Evolutionary conservation across 306 rosid genomes (phyloP), one percentile per base, ranked within the genome.

Genomic region (Ziziphus jujuba): DNA sequence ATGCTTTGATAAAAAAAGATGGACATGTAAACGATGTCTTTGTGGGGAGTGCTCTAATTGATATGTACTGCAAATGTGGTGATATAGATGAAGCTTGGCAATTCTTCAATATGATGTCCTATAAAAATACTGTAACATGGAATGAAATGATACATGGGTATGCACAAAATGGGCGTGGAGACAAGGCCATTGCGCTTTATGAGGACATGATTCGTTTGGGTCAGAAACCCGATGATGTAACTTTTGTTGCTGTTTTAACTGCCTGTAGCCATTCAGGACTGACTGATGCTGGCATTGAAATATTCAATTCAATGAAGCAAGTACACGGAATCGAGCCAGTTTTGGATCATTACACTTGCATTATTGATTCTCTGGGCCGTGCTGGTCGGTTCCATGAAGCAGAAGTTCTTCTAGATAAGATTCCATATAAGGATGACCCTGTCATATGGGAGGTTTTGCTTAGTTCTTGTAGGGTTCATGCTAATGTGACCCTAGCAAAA

Each of bases 361-460:
- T 87, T 47, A 65, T 90, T 58, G 95, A 90, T 67, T 80, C 95
- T 73, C 73, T 90, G 15, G 75, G 93, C 6, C 84, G 96, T 71
- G 95, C 89, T 5, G 89, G 87, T 54, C 80, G 82, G 60, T 90
- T 90, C 64, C 58, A 75, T 19, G 96, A 83, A 81, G 91, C 75
- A 51, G 95, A 90, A 73, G 73, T 59, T 38, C 74, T 90, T 67
- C 56, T 90, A 49, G 88, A 87, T 47, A 73, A 73, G 28, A 83
- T 81, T 86, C 88, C 95, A 15, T 79, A 75, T 75, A 81, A 85
- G 70, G 86, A 87, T 72, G 96, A 87, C 70, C 82, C 96, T 14
- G 67, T 90, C 61, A 75, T 90, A n/a, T 90, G 96, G 96, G 89
- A 90, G 67, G 91, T 90, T 63, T 88, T 90, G 69, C 85, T 90